A percentile compares a stretch with the other conserved stretches of the same genome.
Conservation (phyloP, 805 yeast genomes). For the Candida fluviatilis region DNA sequence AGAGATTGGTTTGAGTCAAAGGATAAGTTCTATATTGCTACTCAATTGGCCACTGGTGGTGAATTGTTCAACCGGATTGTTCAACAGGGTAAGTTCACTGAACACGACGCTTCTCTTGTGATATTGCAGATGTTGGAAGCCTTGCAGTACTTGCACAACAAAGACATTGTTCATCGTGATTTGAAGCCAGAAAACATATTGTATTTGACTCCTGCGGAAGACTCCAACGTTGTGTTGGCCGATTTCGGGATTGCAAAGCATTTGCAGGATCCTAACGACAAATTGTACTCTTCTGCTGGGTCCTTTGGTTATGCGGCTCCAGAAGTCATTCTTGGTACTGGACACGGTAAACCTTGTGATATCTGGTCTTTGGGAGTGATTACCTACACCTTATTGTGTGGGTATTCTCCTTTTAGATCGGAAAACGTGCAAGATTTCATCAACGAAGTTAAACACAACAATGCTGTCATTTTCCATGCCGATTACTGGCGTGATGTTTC, state of each 20-base stretch:
- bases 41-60: constrained; percentile 95
- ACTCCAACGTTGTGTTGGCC: constrained; percentile 79
- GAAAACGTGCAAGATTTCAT: constrained; percentile 80
- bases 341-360: constrained; percentile 95
- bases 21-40: constrained; percentile 89
- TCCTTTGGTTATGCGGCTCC: constrained; percentile 98
- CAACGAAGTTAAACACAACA: constrained; percentile 66
- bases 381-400: constrained; percentile 84
- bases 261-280: constrained; percentile 54
- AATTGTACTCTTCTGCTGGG: constrained; percentile 74
- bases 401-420: constrained; percentile 87
- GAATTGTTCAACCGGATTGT: constrained; percentile 88
- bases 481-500: constrained; percentile 85
- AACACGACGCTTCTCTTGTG: constrained; percentile 76
- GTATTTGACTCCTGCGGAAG: constrained; percentile 50
- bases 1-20: constrained; percentile 91
- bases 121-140: constrained; percentile 75
- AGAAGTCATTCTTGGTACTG: constrained; percentile 74
- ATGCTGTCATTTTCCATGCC: constrained; percentile 80
- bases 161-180: constrained; percentile 87
- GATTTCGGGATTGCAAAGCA: constrained; percentile 95
- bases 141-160: constrained; percentile 67
- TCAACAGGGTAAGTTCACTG: constrained; percentile 79
- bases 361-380: constrained; percentile 95
- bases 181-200: constrained; percentile 91